Conservation (phyloP, 2,329 filamentous ascomycete species). For the Orbilia quercus region DNA sequence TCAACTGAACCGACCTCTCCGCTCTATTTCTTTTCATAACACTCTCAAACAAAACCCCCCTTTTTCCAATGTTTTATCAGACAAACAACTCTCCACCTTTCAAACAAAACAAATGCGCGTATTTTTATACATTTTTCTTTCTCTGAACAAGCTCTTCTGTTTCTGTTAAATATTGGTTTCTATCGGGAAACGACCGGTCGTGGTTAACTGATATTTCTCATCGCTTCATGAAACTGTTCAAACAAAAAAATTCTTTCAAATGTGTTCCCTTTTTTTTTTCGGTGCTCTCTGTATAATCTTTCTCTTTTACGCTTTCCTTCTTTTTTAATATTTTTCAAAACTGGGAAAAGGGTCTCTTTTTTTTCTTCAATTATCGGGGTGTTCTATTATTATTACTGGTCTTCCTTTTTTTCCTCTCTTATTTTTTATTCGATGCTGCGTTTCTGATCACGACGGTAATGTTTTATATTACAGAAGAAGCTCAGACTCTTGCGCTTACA, state of each 20-base stretch:
- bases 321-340: constrained; percentile 43
- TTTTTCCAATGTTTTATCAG: constrained; percentile 35
- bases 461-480: constrained; percentile 55
- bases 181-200: constrained; percentile 18
- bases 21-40: background rate
- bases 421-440: constrained; percentile 19
- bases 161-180: constrained; percentile 51
- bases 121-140: constrained; percentile 20
- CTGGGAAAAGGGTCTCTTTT: constrained; percentile 55
- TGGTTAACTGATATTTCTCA: constrained; percentile 38
- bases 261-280: constrained; percentile 29
- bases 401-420: constrained; percentile 15
- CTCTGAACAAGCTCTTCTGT: constrained; percentile 19
- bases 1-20: background rate
- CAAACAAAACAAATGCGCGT: constrained; percentile 15
- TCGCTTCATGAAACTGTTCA: constrained; percentile 37
- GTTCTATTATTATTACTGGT: constrained; percentile 43
- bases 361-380: constrained; percentile 46
- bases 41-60: no score
- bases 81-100: constrained; percentile 39
- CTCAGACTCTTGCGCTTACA: constrained; percentile 18
- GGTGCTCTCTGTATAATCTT: constrained; percentile 46
- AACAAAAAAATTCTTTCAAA: constrained; percentile 41
- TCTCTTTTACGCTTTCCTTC: constrained; percentile 15
- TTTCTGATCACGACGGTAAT: constrained; percentile 52